Evolutionary conservation across 192 early-diverging fungal species (phyloP).

Genomic region (Rhizophagus sp.): DNA sequence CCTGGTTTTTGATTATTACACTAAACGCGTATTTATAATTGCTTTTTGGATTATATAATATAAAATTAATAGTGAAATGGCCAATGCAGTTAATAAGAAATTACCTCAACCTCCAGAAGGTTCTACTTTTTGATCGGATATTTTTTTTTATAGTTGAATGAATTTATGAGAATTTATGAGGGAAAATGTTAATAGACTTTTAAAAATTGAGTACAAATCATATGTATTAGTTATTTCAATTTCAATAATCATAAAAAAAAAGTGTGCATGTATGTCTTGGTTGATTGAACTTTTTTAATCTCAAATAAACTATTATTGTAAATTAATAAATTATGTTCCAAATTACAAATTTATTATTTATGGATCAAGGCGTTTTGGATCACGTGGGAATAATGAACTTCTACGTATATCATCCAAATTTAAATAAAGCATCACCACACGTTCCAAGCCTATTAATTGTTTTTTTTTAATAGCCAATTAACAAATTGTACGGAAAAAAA

Average conservation of each 20-base stretch:
- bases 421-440: constrained; percentile 96
- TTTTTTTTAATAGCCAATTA: neutral
- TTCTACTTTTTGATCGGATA: constrained; percentile 45
- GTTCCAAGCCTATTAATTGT: constrained; percentile 71
- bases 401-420: constrained; percentile 93
- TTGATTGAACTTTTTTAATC: neutral
- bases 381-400: constrained; percentile 93
- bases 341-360: constrained; percentile 43
- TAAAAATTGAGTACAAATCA: neutral
- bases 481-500: neutral
- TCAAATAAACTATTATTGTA: neutral
- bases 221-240: neutral
- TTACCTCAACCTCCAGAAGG: constrained; percentile 89
- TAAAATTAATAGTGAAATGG: constrained; percentile 75
- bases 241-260: neutral
- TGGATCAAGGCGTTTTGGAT: constrained; percentile 89
- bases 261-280: neutral
- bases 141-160: neutral
- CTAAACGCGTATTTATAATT: neutral
- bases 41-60: neutral
- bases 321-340: neutral
- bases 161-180: too few species aligned
- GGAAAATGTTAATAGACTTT: neutral
- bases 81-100: constrained; percentile 77
- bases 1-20: neutral